phyloP scores from a whole-genome alignment of 331 rosid species.

The Cydonia oblonga region DNA sequence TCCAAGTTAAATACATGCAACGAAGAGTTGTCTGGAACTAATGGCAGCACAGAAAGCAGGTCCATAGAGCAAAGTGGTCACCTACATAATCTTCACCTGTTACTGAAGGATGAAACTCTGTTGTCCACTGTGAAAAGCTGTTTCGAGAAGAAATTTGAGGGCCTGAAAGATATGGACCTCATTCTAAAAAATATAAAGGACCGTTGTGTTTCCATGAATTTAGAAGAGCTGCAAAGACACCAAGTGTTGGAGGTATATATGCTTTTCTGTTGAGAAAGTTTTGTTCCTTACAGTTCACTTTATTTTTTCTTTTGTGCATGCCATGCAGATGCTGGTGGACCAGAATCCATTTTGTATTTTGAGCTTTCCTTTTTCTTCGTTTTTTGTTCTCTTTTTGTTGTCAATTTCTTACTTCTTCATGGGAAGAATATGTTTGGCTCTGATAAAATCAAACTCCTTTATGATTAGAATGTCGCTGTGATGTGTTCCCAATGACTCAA shows the following conservation, averaged over 20 bases:
- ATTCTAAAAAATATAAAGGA: slow-evolving; percentile 44
- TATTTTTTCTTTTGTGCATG: background rate
- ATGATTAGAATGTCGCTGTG: background rate
- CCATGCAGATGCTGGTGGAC: background rate
- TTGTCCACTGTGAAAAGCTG: slow-evolving; percentile 37
- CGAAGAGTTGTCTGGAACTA: slow-evolving; percentile 62
- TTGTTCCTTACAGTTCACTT: background rate
- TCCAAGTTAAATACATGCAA: slow-evolving; percentile 57
- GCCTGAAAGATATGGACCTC: slow-evolving; percentile 43
- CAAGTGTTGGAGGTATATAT: slow-evolving; percentile 37
- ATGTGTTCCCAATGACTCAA: background rate
- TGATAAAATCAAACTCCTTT: background rate
- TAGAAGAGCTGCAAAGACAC: slow-evolving; percentile 35
- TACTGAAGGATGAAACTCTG: slow-evolving; percentile 50
- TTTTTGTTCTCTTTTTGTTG: background rate
- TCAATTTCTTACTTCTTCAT: background rate
- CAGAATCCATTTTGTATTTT: background rate
- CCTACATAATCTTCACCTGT: slow-evolving; percentile 53
- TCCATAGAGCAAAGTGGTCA: slow-evolving; percentile 42
- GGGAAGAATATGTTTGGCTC: background rate
- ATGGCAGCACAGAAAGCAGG: slow-evolving; percentile 44
- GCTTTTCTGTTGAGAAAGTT: background rate
- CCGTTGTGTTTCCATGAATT: slow-evolving; percentile 25
- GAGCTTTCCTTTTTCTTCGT: no score
- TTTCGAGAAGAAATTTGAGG: slow-evolving; percentile 51